These are phyloP conservation scores for Pugionium cornutum DNA, from an alignment of 345 rosid genomes.

Conservation along the genomic window DNA sequence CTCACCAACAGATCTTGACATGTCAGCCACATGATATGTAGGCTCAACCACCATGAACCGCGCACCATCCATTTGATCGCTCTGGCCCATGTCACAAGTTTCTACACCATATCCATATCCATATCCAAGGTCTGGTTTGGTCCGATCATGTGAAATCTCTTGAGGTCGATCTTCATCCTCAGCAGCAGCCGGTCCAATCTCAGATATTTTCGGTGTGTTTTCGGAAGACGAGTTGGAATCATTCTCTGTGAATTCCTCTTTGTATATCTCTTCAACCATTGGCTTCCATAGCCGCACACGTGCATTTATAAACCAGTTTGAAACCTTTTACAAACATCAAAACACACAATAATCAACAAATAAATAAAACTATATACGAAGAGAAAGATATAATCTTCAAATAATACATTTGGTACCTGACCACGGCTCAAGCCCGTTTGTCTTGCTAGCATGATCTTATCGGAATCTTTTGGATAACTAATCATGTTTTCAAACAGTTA, in stretches of 20 bases:
- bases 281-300: constrained; percentile 99
- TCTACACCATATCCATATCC: constrained; percentile 43
- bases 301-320: constrained; percentile 99
- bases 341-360: constrained; percentile 3
- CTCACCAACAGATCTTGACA: constrained; percentile 62
- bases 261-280: constrained; percentile 99
- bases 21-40: constrained; percentile 49
- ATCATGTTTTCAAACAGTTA: background rate
- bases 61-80: constrained; percentile 52
- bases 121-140: constrained; percentile 41
- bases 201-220: constrained; percentile 54
- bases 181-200: constrained; percentile 16
- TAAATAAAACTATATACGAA: background rate
- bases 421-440: constrained; percentile 97
- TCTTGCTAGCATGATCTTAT: constrained; percentile 93
- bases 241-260: constrained; percentile 87
- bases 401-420: constrained; percentile 56
- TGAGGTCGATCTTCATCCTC: constrained; percentile 23
- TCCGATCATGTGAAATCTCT: constrained; percentile 46
- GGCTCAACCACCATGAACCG: constrained; percentile 25
- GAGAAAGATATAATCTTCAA: constrained; percentile 1
- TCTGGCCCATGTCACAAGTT: constrained; percentile 48
- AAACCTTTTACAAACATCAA: constrained; percentile 51
- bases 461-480: constrained; percentile 97
- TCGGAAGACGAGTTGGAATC: constrained; percentile 89